Percentiles rank a stretch among this genome's conserved stretches.
Evolutionary conservation across 2,329 filamentous ascomycete species (phyloP).

Genomic region (Volutella citrinella): DNA sequence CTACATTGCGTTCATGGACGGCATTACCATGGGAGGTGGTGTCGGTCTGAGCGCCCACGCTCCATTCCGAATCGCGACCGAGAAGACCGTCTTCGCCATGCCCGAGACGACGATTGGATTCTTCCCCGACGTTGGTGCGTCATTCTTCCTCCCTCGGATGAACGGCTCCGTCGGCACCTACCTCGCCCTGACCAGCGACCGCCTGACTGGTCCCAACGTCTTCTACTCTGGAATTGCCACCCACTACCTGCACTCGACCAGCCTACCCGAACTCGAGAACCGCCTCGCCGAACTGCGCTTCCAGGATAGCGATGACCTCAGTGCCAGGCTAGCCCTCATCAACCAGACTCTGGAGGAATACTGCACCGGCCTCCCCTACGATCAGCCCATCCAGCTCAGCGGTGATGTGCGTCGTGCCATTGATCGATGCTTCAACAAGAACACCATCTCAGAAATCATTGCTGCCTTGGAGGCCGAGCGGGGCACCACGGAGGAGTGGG

Average conservation of each 20-base stretch:
- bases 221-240: constrained; percentile 92
- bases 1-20: constrained; percentile 94
- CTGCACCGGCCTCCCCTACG: constrained; percentile 76
- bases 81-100: constrained; percentile 96
- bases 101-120: constrained; percentile 98
- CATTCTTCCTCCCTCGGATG: constrained; percentile 91
- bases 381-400: constrained; percentile 63
- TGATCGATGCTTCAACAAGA: constrained; percentile 74
- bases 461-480: constrained; percentile 56
- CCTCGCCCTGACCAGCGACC: constrained; percentile 85
- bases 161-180: constrained; percentile 87
- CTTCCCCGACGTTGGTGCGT: constrained; percentile 96
- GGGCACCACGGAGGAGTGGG: constrained; percentile 67
- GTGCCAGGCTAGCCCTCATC: constrained; percentile 67
- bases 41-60: constrained; percentile 93
- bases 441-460: constrained; percentile 69
- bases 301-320: constrained; percentile 66
- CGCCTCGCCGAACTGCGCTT: constrained; percentile 89
- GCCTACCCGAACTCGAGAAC: constrained; percentile 74
- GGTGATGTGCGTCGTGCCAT: constrained; percentile 76
- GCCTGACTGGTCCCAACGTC: constrained; percentile 76
- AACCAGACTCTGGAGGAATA: constrained; percentile 91
- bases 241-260: constrained; percentile 92
- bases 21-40: constrained; percentile 96
- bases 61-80: constrained; percentile 93